phyloP scores from a whole-genome alignment of 2,329 filamentous ascomycete species.

The Parascedosporium putredinis region DNA sequence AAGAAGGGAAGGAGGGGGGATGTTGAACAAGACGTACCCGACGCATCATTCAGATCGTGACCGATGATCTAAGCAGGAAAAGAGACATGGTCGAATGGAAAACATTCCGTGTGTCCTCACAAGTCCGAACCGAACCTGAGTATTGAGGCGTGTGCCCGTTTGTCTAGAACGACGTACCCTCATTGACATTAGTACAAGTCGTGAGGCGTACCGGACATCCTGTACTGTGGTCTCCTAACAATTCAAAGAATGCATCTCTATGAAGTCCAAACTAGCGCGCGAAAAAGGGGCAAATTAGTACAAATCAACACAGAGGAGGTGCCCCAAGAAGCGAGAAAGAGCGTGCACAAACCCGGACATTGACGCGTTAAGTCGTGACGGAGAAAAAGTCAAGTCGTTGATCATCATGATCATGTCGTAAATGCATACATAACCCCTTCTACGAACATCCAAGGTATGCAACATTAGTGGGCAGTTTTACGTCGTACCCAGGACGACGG shows the following conservation, averaged over 20 bases:
- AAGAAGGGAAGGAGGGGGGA: too few relatives aligned
- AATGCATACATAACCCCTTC: conserved; percentile 4
- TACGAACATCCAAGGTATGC: conserved; percentile 1
- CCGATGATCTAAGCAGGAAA: neutral
- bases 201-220: neutral
- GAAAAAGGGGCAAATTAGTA: too few relatives aligned
- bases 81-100: neutral
- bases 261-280: conserved; percentile 1
- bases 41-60: neutral
- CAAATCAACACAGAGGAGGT: too few relatives aligned
- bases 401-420: conserved; percentile 7
- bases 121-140: neutral
- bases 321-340: neutral
- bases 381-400: neutral
- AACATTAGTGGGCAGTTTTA: conserved; percentile 7
- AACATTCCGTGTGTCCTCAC: neutral
- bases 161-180: neutral
- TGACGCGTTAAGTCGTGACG: neutral
- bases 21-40: neutral
- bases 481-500: conserved; percentile 9
- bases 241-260: conserved; percentile 4
- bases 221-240: neutral
- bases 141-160: neutral
- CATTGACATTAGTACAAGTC: neutral
- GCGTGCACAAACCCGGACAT: neutral